Percentiles rank a stretch among this genome's conserved stretches.
These are phyloP conservation scores for Plantago coronopus DNA, from an alignment of 305 asterid species.

Conservation along the genomic window DNA sequence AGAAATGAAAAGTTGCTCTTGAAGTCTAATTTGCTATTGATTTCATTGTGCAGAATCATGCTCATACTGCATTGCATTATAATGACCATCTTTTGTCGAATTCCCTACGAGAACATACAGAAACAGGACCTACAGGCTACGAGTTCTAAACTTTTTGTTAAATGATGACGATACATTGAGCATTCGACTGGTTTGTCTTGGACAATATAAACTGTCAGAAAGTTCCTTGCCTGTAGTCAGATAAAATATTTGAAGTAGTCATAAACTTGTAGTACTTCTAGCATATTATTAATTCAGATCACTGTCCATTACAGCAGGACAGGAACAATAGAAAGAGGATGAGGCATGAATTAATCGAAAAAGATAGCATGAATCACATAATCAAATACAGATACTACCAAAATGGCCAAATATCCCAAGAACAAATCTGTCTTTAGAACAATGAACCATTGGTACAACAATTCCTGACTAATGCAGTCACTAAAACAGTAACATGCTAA, in stretches of 20 bases:
- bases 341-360: background rate
- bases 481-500: constrained; percentile 27
- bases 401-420: constrained; percentile 4
- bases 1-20: too few relatives aligned
- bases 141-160: too few relatives aligned
- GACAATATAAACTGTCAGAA: too few relatives aligned
- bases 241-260: too few relatives aligned
- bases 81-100: background rate
- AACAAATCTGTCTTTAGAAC: background rate
- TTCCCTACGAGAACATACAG: too few relatives aligned
- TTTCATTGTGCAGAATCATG: background rate
- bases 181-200: too few relatives aligned
- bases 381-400: background rate
- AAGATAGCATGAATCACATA: background rate
- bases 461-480: constrained; percentile 2
- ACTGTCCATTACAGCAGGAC: background rate
- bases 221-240: too few relatives aligned
- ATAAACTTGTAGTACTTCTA: too few relatives aligned
- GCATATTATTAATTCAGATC: background rate
- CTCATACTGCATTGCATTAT: background rate
- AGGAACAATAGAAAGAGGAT: background rate
- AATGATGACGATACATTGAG: too few relatives aligned
- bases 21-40: background rate
- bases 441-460: constrained; percentile 5
- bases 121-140: too few relatives aligned